Percentiles rank a stretch among this genome's conserved stretches.
phyloP scores from a whole-genome alignment of 164 flowering plant species.

The Dillenia suffruticosa region DNA sequence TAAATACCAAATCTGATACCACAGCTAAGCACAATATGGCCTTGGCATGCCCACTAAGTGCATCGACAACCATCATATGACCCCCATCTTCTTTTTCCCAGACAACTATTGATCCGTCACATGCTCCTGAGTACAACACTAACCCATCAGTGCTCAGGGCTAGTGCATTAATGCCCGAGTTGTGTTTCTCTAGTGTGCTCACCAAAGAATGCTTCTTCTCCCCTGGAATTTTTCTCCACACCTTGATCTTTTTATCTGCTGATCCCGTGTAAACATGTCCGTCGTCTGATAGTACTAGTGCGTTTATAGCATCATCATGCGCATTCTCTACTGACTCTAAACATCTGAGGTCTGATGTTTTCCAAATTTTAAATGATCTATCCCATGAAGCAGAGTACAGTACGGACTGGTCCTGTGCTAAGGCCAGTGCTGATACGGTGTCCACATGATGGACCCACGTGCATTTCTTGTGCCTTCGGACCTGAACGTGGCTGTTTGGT shows the following conservation, averaged over 20 bases:
- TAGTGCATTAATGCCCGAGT: constrained; percentile 74
- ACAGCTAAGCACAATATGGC: constrained; percentile 65
- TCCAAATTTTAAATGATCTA: constrained; percentile 76
- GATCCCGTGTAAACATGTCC: constrained; percentile 85
- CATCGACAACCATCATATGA: constrained; percentile 47
- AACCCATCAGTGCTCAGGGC: constrained; percentile 55
- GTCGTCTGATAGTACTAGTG: constrained; percentile 46
- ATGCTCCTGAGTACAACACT: constrained; percentile 68
- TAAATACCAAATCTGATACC: constrained; percentile 49
- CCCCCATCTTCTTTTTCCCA: constrained; percentile 50
- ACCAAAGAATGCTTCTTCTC: constrained; percentile 50
- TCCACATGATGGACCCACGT: constrained; percentile 91
- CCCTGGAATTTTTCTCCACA: constrained; percentile 54
- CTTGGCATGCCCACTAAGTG: constrained; percentile 65
- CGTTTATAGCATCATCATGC: constrained; percentile 90
- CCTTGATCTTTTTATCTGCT: constrained; percentile 77
- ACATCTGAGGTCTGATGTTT: constrained; percentile 63
- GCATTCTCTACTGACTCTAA: constrained; percentile 68
- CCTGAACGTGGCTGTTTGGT: constrained; percentile 61
- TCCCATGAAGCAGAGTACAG: constrained; percentile 96
- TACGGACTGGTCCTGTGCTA: constrained; percentile 48
- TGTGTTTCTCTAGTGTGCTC: constrained; percentile 57
- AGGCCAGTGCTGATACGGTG: constrained; percentile 68
- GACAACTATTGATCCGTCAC: constrained; percentile 66
- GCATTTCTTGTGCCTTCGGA: constrained; percentile 64